Conservation (phyloP, 2,329 filamentous ascomycete species). For the Parastagonospora nodorum region DNA sequence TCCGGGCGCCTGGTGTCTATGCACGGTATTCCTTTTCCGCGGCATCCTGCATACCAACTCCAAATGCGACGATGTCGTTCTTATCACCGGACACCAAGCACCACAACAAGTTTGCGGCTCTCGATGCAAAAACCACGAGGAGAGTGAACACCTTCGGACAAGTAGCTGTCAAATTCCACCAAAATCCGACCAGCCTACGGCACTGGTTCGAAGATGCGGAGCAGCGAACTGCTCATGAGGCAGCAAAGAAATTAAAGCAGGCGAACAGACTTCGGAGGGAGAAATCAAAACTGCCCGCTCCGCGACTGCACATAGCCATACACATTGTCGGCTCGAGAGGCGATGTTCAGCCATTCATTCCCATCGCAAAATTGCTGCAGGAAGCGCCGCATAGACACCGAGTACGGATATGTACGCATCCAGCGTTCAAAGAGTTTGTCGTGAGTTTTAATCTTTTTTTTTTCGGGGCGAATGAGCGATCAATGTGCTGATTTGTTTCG, state of each 20-base stretch:
- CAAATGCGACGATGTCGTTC: not conserved
- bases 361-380: constrained; percentile 58
- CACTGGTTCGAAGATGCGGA: constrained; percentile 20
- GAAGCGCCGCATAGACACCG: constrained; percentile 26
- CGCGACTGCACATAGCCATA: constrained; percentile 58
- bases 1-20: no score
- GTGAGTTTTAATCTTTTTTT: constrained; percentile 4
- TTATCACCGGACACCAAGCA: not conserved
- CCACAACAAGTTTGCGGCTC: constrained; percentile 11
- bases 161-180: constrained; percentile 22
- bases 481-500: not conserved
- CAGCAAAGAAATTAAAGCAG: constrained; percentile 6
- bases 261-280: not conserved
- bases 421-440: constrained; percentile 24
- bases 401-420: constrained; percentile 37
- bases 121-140: constrained; percentile 13
- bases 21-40: not conserved
- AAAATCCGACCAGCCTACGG: constrained; percentile 16
- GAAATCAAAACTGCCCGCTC: constrained; percentile 3
- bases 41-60: not conserved
- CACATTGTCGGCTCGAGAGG: constrained; percentile 60
- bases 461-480: not conserved
- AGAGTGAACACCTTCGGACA: constrained; percentile 21
- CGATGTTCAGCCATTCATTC: constrained; percentile 65
- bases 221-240: constrained; percentile 10